Evolutionary conservation across 495 filamentous ascomycete genomes (phyloP), one percentile per base, ranked within the genome.

Genomic region (Penicillium canescens): DNA sequence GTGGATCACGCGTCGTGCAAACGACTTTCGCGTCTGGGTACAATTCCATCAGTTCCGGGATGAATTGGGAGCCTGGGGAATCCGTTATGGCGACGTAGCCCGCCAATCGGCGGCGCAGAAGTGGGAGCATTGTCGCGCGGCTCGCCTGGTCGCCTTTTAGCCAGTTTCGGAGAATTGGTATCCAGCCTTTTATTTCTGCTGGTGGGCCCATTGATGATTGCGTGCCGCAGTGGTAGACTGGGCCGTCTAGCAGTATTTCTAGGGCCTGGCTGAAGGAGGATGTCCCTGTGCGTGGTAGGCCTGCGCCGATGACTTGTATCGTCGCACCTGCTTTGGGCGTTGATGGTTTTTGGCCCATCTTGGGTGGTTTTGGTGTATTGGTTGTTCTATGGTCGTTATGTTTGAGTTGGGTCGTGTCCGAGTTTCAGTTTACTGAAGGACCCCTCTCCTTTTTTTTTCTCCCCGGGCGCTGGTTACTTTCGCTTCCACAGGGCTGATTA

Each of bases 271-370:
- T 70, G 63, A 77, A 76, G 21, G 76, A 78, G 6, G 77, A 65
- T 3, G 77, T 79, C 24, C 76, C 78, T 4, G 77, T 79, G 39
- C 77, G 70, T 12, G 77, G 72, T 33, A 71, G 71, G 8, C 77
- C 77, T 5, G 78, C 75, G 4, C 77, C 74, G 43, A 81, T 79
- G 31, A 79, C 75, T 52, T 72, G 68, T n/a, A 78, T 50, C 40
- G 57, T 34, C 10, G 46, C 45, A 18, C 54, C 56, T 11, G 56
- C 54, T 7, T 55, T 28, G 6, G 62, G 62, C 16, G 23, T 18
- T 5, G 62, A 65, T 21, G 56, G 34, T 11, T 43, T 45, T 55
- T 62, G 59, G 33, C 62, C 62, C 62, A 62, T 65, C 35, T 46
- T 12, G 12, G 26, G 4, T 37, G 38, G 18, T 8, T 39, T 33